Evolutionary conservation across 805 yeast genomes (phyloP).

Genomic region (Candida railenensis): DNA sequence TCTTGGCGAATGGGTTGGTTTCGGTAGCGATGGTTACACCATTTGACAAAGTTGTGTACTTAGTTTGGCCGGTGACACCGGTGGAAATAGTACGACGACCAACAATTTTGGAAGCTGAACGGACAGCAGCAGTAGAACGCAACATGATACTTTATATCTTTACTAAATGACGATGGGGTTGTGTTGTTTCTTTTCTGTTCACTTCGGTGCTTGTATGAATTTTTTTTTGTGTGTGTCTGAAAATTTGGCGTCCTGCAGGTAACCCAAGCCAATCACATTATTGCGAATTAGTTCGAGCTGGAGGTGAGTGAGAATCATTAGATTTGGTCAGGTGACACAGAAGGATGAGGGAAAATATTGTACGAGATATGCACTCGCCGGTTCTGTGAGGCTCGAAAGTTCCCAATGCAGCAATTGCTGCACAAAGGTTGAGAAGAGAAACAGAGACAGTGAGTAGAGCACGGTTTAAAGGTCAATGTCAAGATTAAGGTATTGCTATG

Average conservation of each 20-base stretch:
- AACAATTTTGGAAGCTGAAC: conserved; percentile 15
- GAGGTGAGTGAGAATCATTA: neutral
- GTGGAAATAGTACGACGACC: conserved; percentile 62
- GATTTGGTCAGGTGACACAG: neutral
- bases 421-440: too few relatives aligned
- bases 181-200: neutral
- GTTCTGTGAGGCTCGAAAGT: too few relatives aligned
- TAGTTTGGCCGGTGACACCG: conserved; percentile 50
- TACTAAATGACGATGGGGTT: conserved; percentile 10
- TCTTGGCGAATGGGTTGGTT: conserved; percentile 50
- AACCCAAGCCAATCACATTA: conserved; percentile 3
- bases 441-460: too few relatives aligned
- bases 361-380: too few relatives aligned
- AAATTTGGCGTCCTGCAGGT: neutral
- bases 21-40: conserved; percentile 77
- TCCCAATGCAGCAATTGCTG: too few relatives aligned
- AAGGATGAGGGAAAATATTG: too few relatives aligned
- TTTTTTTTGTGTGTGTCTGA: neutral
- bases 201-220: too few relatives aligned
- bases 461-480: too few relatives aligned
- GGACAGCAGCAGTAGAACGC: conserved; percentile 4
- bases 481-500: too few relatives aligned
- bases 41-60: conserved; percentile 68
- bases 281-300: conserved; percentile 2
- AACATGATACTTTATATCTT: neutral